These are phyloP conservation scores for Penicillium daleae DNA, from an alignment of 495 filamentous ascomycete species.

Conservation along the genomic window DNA sequence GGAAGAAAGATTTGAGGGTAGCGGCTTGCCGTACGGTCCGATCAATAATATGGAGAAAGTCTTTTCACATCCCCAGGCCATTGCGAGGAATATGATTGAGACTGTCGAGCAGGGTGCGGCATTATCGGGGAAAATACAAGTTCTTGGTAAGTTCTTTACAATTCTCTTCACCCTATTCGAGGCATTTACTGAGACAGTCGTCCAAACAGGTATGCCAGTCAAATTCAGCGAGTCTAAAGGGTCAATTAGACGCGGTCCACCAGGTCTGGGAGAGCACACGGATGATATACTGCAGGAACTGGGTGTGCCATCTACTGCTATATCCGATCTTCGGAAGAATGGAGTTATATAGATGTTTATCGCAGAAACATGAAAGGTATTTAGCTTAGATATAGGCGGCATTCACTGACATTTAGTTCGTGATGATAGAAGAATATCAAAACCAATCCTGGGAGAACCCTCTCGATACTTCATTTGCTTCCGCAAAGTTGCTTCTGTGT, in stretches of 20 bases:
- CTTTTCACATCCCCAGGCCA: conserved; percentile 32
- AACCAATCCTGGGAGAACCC: not conserved
- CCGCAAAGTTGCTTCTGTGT: not conserved
- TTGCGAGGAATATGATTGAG: conserved; percentile 32
- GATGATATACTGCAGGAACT: conserved; percentile 9
- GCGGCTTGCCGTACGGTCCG: conserved; percentile 85
- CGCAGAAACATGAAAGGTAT: not conserved
- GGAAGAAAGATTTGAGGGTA: conserved; percentile 75
- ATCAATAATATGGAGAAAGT: conserved; percentile 58
- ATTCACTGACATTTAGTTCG: not conserved
- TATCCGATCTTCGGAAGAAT: not conserved
- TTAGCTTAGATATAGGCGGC: too few relatives aligned
- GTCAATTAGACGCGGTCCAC: conserved; percentile 12
- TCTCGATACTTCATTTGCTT: not conserved
- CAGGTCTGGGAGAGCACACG: conserved; percentile 23
- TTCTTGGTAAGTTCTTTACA: conserved; percentile 19
- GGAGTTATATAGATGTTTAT: not conserved
- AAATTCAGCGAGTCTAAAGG: conserved; percentile 71
- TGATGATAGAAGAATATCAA: not conserved
- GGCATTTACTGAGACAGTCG: not conserved
- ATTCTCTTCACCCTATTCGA: not conserved
- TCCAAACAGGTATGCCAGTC: conserved; percentile 57
- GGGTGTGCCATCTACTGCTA: conserved; percentile 5
- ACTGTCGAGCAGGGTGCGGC: conserved; percentile 19
- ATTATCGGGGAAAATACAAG: conserved; percentile 20